A percentile compares a stretch with the other conserved stretches of the same genome.
Conservation (phyloP, 2,329 filamentous ascomycete genomes). For the Thelonectria discophora region DNA sequence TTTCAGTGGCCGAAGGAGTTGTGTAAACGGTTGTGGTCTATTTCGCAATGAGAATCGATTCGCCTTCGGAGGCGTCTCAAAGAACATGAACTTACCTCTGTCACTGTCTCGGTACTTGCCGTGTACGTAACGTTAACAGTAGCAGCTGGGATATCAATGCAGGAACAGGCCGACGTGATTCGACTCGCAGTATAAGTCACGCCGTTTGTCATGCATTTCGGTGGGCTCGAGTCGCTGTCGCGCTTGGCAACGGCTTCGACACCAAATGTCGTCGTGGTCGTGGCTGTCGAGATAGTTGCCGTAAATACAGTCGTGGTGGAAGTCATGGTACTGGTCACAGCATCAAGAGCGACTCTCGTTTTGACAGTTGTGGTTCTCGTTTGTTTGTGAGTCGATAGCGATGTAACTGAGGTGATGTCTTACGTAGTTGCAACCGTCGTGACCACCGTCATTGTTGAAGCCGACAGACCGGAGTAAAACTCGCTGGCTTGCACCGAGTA, state of each 20-base stretch:
- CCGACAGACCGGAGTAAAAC: constrained; percentile 33
- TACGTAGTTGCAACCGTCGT: constrained; percentile 27
- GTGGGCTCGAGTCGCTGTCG: constrained; percentile 16
- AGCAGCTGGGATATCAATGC: constrained; percentile 34
- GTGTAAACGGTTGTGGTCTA: constrained; percentile 13
- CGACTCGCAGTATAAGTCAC: constrained; percentile 37
- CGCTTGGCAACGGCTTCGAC: constrained; percentile 19
- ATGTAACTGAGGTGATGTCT: constrained; percentile 12
- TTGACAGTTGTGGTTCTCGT: constrained; percentile 27
- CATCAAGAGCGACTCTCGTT: constrained; percentile 20
- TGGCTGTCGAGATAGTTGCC: constrained; percentile 31
- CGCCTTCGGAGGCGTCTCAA: neutral
- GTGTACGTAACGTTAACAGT: constrained; percentile 31
- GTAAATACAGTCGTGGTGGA: constrained; percentile 35
- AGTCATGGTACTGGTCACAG: constrained; percentile 13
- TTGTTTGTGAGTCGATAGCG: no score
- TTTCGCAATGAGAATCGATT: neutral
- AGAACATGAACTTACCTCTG: neutral
- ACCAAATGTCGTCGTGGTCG: constrained; percentile 29
- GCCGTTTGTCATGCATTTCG: constrained; percentile 36
- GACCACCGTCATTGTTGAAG: constrained; percentile 29
- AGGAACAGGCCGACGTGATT: constrained; percentile 38
- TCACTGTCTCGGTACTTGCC: constrained; percentile 18
- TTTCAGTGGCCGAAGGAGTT: constrained; percentile 18
- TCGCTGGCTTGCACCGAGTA: constrained; percentile 32